These are phyloP conservation scores for Nicotiana paniculata DNA, from an alignment of 257 asterid genomes.

Conservation along the genomic window DNA sequence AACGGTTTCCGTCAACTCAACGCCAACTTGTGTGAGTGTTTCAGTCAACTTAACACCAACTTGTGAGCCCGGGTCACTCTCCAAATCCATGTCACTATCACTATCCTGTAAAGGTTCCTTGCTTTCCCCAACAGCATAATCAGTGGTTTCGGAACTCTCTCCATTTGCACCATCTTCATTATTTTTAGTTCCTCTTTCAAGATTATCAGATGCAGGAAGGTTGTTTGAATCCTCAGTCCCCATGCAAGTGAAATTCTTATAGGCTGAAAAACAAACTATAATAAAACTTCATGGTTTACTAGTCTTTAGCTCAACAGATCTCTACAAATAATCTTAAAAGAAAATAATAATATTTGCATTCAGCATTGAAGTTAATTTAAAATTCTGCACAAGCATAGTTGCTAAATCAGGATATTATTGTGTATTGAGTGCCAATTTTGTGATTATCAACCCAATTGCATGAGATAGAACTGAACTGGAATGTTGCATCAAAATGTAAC, in stretches of 20 bases:
- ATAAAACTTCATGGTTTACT: neutral
- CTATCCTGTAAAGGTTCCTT: constrained; percentile 23
- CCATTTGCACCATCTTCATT: constrained; percentile 26
- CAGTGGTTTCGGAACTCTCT: constrained; percentile 24
- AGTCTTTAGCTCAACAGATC: neutral
- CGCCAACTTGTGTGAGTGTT: constrained; percentile 18
- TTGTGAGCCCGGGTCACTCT: constrained; percentile 16
- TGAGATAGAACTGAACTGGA: neutral
- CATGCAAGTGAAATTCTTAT: constrained; percentile 26
- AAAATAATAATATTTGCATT: neutral
- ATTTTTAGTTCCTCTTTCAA: constrained; percentile 33
- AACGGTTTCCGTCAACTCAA: constrained; percentile 36
- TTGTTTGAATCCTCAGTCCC: constrained; percentile 47
- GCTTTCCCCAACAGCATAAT: constrained; percentile 28
- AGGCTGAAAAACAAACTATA: constrained; percentile 5
- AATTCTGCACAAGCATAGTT: neutral
- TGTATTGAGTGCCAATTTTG: neutral
- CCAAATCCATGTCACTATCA: constrained; percentile 31
- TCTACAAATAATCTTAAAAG: neutral
- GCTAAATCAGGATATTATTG: neutral
- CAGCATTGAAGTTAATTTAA: neutral
- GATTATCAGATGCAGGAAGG: constrained; percentile 41
- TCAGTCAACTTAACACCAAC: constrained; percentile 30
- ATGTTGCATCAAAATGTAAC: neutral
- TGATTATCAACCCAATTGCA: neutral